These are phyloP conservation scores for Trichophyton schoenleinii DNA, from an alignment of 2,329 filamentous ascomycete species.

Conservation along the genomic window DNA sequence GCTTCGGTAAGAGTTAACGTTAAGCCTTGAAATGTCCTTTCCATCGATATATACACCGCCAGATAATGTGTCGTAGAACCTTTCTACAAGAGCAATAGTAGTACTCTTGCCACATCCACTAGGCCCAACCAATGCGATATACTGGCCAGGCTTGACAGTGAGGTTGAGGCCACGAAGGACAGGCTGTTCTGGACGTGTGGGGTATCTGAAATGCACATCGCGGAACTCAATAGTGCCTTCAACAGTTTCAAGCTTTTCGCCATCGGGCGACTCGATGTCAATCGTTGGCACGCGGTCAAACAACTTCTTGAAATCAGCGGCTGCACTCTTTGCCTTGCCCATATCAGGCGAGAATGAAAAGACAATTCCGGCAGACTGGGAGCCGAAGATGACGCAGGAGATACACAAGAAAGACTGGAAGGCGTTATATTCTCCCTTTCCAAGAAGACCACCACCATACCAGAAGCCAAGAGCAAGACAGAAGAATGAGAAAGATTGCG, in stretches of 20 bases:
- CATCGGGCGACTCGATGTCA: slow-evolving; percentile 65
- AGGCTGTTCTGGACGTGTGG: slow-evolving; percentile 80
- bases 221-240: slow-evolving; percentile 79
- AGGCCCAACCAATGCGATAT: slow-evolving; percentile 72
- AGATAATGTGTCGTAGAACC: slow-evolving; percentile 80
- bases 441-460: slow-evolving; percentile 73
- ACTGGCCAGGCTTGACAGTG: slow-evolving; percentile 36
- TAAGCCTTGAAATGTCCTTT: slow-evolving; percentile 65
- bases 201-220: slow-evolving; percentile 88
- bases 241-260: slow-evolving; percentile 48
- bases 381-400: slow-evolving; percentile 74
- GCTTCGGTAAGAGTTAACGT: slow-evolving; percentile 74
- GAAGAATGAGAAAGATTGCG: slow-evolving; percentile 72
- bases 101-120: slow-evolving; percentile 92
- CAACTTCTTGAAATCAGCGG: slow-evolving; percentile 64
- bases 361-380: slow-evolving; percentile 78
- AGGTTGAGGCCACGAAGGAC: slow-evolving; percentile 70
- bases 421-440: slow-evolving; percentile 55
- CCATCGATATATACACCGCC: slow-evolving; percentile 75
- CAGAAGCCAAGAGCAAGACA: slow-evolving; percentile 83
- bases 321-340: slow-evolving; percentile 81
- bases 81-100: slow-evolving; percentile 79
- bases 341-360: slow-evolving; percentile 88
- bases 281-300: slow-evolving; percentile 74
- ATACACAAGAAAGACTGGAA: slow-evolving; percentile 93